Evolutionary conservation across 805 yeast genomes (phyloP).

Genomic region (Cyberlindnera amylophila): DNA sequence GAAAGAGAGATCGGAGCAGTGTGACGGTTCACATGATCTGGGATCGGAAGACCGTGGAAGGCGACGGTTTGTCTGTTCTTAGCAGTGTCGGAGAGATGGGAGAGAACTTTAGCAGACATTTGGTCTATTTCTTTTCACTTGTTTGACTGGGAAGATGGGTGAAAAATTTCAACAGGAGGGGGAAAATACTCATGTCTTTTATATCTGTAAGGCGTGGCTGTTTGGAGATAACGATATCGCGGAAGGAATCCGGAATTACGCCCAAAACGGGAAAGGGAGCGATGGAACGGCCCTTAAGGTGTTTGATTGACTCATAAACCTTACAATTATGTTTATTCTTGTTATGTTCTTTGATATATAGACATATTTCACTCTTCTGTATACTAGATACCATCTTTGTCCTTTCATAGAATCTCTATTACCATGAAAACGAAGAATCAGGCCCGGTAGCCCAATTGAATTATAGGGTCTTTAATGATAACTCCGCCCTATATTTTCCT

Average conservation of each 20-base stretch:
- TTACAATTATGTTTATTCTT: too few relatives aligned
- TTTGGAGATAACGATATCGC: conserved; percentile 1
- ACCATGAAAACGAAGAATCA: too few relatives aligned
- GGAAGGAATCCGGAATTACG: conserved; percentile 3
- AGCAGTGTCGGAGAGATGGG: conserved; percentile 15
- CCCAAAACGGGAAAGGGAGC: conserved; percentile 9
- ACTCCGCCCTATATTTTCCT: too few relatives aligned
- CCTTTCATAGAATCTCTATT: too few relatives aligned
- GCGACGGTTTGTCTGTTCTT: conserved; percentile 11
- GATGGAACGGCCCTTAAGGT: background rate
- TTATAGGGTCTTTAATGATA: too few relatives aligned
- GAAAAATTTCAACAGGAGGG: too few relatives aligned
- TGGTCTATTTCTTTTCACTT: too few relatives aligned
- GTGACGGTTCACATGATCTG: conserved; percentile 41
- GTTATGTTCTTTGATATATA: too few relatives aligned
- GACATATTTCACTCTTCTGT: too few relatives aligned
- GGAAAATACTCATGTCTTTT: background rate
- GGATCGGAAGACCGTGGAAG: conserved; percentile 19
- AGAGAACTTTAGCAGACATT: conserved; percentile 13
- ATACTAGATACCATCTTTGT: too few relatives aligned
- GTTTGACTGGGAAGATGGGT: background rate
- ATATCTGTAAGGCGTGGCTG: background rate
- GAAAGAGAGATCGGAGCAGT: conserved; percentile 58
- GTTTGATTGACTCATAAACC: too few relatives aligned
- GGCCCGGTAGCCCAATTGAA: too few relatives aligned